A percentile compares a stretch with the other conserved stretches of the same genome.
phyloP scores from a whole-genome alignment of 306 rosid genomes.

The Arachis stenosperma region DNA sequence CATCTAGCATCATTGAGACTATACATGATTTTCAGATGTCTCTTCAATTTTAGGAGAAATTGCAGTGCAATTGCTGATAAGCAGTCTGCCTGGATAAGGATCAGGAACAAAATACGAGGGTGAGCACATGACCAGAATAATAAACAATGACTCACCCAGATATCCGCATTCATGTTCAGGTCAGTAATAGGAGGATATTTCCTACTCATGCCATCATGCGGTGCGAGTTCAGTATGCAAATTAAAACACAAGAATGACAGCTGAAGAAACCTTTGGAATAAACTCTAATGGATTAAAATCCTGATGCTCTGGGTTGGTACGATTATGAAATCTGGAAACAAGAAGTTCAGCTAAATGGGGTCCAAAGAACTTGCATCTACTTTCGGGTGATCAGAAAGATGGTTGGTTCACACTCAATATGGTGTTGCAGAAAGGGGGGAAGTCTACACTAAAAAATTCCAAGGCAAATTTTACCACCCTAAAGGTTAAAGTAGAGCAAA shows the following conservation, averaged over 20 bases:
- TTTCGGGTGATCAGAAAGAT: too few relatives aligned
- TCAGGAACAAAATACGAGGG: conserved; percentile 9
- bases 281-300: too few relatives aligned
- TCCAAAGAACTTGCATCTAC: background rate
- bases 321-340: too few relatives aligned
- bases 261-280: background rate
- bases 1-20: conserved; percentile 85
- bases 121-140: background rate
- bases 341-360: background rate
- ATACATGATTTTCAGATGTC: conserved; percentile 85
- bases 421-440: background rate
- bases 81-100: conserved; percentile 71
- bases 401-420: too few relatives aligned
- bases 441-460: background rate
- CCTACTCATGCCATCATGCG: background rate
- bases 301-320: too few relatives aligned
- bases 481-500: too few relatives aligned
- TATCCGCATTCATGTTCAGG: conserved; percentile 15
- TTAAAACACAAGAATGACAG: background rate
- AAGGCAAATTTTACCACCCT: background rate
- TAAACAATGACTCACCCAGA: conserved; percentile 13
- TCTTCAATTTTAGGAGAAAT: conserved; percentile 92
- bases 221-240: background rate
- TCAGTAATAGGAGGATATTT: conserved; percentile 3
- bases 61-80: conserved; percentile 81